Conservation (phyloP, 2,329 filamentous ascomycete genomes). For the Stemphylium vesicarium region DNA sequence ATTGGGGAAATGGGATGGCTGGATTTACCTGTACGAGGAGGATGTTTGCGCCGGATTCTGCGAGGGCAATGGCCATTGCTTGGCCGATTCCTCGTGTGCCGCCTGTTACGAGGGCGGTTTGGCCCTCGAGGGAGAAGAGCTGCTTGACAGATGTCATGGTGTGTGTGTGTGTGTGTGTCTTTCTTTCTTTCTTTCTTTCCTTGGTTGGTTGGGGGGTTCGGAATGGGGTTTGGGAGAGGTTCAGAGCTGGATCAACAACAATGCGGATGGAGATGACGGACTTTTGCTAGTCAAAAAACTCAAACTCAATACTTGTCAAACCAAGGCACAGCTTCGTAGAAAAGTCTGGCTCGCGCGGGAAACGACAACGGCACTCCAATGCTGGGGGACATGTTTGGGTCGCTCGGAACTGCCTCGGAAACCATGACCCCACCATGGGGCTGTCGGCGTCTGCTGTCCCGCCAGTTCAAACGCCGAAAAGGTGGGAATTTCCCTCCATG, state of each 20-base stretch:
- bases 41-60: slow-evolving; percentile 59
- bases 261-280: not conserved
- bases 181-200: not conserved
- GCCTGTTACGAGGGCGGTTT: slow-evolving; percentile 58
- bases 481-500: slow-evolving; percentile 36
- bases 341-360: slow-evolving; percentile 4
- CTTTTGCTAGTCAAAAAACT: not conserved
- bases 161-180: not conserved
- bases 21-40: slow-evolving; percentile 55
- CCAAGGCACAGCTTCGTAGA: not conserved
- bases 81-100: slow-evolving; percentile 60
- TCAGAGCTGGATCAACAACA: not conserved
- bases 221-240: slow-evolving; percentile 5
- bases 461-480: slow-evolving; percentile 40
- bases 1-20: not conserved
- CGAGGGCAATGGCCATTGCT: slow-evolving; percentile 58
- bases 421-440: slow-evolving; percentile 27
- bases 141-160: slow-evolving; percentile 45
- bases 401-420: slow-evolving; percentile 39
- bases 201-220: slow-evolving; percentile 2
- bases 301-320: not conserved
- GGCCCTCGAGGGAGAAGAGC: slow-evolving; percentile 58
- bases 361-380: slow-evolving; percentile 5
- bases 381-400: slow-evolving; percentile 14
- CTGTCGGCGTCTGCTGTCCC: slow-evolving; percentile 38